A percentile compares a stretch with the other conserved stretches of the same genome.
Evolutionary conservation across 306 rosid genomes (phyloP).

Genomic region (Medicago ruthenica): DNA sequence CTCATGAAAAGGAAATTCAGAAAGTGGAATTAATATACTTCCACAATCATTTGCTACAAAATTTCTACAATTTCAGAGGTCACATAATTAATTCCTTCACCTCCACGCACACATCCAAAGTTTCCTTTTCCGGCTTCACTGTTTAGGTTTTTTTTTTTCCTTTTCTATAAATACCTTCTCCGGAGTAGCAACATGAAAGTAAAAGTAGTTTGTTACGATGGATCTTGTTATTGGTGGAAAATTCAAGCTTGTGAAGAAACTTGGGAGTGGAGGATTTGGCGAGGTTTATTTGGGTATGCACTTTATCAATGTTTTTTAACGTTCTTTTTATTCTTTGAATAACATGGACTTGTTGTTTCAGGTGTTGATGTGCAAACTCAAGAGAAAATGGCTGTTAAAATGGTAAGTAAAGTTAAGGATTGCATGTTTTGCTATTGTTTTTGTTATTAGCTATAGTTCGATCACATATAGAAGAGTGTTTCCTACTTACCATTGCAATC

Average conservation of each 20-base stretch:
- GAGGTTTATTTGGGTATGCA: conserved; percentile 85
- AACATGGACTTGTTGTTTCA: conserved; percentile 48
- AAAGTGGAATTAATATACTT: too few relatives aligned
- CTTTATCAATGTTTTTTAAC: not conserved
- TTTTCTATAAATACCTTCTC: not conserved
- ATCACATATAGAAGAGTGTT: too few relatives aligned
- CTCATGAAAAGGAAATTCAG: too few relatives aligned
- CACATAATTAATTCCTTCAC: not conserved
- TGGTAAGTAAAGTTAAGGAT: conserved; percentile 58
- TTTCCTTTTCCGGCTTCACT: not conserved
- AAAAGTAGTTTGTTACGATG: conserved; percentile 56
- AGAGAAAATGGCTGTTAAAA: conserved; percentile 93
- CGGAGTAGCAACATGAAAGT: not conserved
- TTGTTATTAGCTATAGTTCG: too few relatives aligned
- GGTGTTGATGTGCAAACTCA: conserved; percentile 85
- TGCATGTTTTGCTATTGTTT: not conserved
- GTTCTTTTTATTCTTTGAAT: not conserved
- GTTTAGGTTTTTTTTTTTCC: conserved; percentile 18
- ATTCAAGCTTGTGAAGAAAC: conserved; percentile 87
- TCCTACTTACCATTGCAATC: not conserved
- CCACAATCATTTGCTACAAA: conserved; percentile 20
- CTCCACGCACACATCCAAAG: conserved; percentile 50
- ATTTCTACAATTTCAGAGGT: conserved; percentile 30
- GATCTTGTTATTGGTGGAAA: conserved; percentile 87
- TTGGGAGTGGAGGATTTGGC: conserved; percentile 90